Base-by-base conservation (phyloP, 1,284 basidiomycete genomes). In the Ustilago curta region DNA sequence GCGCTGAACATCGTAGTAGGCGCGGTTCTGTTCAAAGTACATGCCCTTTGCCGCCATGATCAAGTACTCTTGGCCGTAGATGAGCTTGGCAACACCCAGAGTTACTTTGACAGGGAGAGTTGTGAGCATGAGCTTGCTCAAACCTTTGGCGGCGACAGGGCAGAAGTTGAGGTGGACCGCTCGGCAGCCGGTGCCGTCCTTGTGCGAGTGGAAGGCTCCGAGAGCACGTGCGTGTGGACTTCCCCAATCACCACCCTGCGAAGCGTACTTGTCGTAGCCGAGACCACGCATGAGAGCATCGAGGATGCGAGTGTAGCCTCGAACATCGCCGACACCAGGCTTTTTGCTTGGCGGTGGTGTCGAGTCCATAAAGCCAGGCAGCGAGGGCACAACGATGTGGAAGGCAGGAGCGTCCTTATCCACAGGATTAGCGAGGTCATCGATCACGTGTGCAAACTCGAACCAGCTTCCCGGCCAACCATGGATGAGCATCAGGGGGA, bases 241-340 rank as follows among this genome's bases (percentile, higher is more conserved):
- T 11, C 80, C 80, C 78, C 79, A 81, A 53, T 82, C 80, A 12
- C 80, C 80, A 12, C 79, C 80, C 35, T 81, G 79, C 12, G 75
- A 70, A 4, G 70, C 71, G n/a, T 78, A 82, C 40, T 53, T 63
- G 45, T 62, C 59, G 59, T 75, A 79, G 9, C 72, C 74, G 2
- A 82, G 62, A 1, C 73, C 68, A 37, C 67, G 70, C 80, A 82
- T 82, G 27, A 82, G 72, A 8, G 71, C 77, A 44, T 81, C 57
- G 4, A 81, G 64, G 37, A 81, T 57, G 21, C 79, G 67, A 2
- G 60, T 58, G 59, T 78, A 80, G 25, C 78, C 79, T 4, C 45
- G 49, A 19, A 76, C 66, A 4, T 76, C 66, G 25, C 74, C 74
- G 7, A 76, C 60, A 6, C 70, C 70, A 4, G 54, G 44, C 19